Base-by-base conservation (phyloP, 306 rosid species). In the Cucumis sativus region DNA sequence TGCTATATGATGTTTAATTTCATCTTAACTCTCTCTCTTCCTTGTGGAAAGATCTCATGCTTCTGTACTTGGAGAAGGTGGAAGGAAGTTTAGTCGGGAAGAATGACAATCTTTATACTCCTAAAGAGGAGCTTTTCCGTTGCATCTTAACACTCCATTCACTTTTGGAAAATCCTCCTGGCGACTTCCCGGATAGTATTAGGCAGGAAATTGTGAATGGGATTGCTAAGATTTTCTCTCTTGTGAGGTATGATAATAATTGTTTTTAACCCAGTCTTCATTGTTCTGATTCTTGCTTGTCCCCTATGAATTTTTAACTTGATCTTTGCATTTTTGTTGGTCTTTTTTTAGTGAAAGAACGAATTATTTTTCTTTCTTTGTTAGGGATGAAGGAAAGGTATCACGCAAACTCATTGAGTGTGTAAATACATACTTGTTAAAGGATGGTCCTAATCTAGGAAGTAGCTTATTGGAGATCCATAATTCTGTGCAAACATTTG, bases 381-480 rank as follows among this genome's bases (percentile, higher is more conserved):
- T 78, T 83, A 94, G 98, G 89, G 97, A 92, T 10, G 97, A 94
- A 80, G 92, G 96, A 51, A 94, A 90, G 87, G 77, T 89, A 70
- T 84, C 97, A 43, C 98, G 95, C 75, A 94, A 92, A 83, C 88
- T 94, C 80, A 74, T 94, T 81, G 98, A 94, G 83, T 94, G 98
- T 76, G 83, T 92, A 49, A 94, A 94, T 84, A 82, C 87, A 67
- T 90, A 84, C 83, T 84, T 94, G 87, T 85, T 89, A 80, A 92
- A 90, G 86, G 97, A 94, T 85, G 97, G 98, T 56, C 97, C 97
- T 40, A 94, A 94, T 85, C 82, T 94, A 84, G 95, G 89, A 43
- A 72, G 66, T 78, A 85, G 78, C 73, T 82, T 85, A 81, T 61
- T 84, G 80, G 93, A 90, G 82, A 92, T 94, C 82, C 97, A 92